phyloP scores from a whole-genome alignment of 208 protist genomes.

The Acanthamoeba polyphaga region DNA sequence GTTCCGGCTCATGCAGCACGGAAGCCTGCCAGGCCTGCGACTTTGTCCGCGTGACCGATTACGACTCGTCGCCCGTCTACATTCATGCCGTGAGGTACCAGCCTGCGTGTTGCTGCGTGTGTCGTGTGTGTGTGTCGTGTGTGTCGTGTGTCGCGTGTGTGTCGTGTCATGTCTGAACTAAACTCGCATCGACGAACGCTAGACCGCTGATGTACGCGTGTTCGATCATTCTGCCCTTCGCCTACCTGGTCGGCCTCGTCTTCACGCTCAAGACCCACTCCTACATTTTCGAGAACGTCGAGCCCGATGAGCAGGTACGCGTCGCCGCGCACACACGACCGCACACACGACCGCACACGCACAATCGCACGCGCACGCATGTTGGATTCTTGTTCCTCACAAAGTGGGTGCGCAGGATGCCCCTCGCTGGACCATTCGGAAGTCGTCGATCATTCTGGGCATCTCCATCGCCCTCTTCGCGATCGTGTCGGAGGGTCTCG shows the following conservation, averaged over 20 bases:
- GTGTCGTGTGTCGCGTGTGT: too few species aligned
- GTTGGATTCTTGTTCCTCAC: neutral
- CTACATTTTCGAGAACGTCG: constrained; percentile 80
- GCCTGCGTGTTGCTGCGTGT: neutral
- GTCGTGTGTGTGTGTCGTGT: neutral
- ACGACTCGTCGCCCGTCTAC: constrained; percentile 78
- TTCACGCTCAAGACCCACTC: constrained; percentile 90
- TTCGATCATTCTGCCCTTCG: constrained; percentile 83
- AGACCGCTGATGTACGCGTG: constrained; percentile 84
- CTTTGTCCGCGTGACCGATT: neutral
- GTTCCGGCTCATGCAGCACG: neutral
- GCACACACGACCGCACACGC: too few species aligned
- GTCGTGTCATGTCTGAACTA: neutral
- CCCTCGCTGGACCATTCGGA: constrained; percentile 81
- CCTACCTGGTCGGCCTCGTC: constrained; percentile 88
- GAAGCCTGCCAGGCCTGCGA: constrained; percentile 22
- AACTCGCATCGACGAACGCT: too few species aligned
- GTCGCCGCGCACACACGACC: neutral
- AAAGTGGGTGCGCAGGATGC: constrained; percentile 34
- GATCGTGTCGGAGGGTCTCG: constrained; percentile 81
- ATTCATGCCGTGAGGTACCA: constrained; percentile 66
- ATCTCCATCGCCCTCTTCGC: constrained; percentile 81
- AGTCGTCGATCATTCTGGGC: constrained; percentile 81
- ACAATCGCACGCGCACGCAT: too few species aligned
- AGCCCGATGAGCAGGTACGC: constrained; percentile 70